Evolutionary conservation across 306 rosid species (phyloP).

Genomic region (Dalbergia oliveri): DNA sequence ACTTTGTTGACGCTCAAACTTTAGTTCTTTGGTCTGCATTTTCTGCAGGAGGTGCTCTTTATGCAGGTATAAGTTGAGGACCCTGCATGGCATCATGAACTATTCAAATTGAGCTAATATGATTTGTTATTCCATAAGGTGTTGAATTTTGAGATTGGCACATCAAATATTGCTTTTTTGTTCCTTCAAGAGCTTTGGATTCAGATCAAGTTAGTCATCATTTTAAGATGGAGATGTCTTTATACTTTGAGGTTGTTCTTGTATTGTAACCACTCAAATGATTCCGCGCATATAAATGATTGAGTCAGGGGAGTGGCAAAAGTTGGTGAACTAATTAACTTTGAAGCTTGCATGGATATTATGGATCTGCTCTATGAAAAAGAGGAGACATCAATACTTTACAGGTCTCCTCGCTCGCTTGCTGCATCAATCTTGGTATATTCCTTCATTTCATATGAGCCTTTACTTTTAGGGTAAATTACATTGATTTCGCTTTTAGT

Average conservation of each 20-base stretch:
- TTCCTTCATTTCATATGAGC: background rate
- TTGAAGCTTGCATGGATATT: constrained; percentile 80
- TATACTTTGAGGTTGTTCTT: constrained; percentile 23
- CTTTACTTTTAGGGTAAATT: background rate
- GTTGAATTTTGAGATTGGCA: constrained; percentile 83
- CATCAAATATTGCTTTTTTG: constrained; percentile 66
- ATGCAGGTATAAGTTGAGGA: constrained; percentile 70
- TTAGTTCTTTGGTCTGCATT: constrained; percentile 31
- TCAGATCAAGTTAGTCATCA: constrained; percentile 67
- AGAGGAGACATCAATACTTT: constrained; percentile 67
- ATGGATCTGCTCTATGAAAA: constrained; percentile 92
- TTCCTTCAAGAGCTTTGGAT: constrained; percentile 77
- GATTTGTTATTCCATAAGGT: constrained; percentile 57
- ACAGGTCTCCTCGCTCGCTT: constrained; percentile 62
- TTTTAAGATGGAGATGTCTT: background rate
- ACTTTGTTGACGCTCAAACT: constrained; percentile 20
- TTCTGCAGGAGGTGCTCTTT: constrained; percentile 78
- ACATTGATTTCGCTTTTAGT: too few relatives aligned
- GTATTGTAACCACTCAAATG: background rate
- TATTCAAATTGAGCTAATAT: constrained; percentile 34
- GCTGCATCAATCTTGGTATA: constrained; percentile 88
- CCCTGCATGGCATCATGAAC: constrained; percentile 29
- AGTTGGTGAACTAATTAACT: constrained; percentile 77
- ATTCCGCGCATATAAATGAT: constrained; percentile 24
- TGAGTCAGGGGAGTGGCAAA: constrained; percentile 78